phyloP scores from a whole-genome alignment of 202 grass and related monocot genomes.

The Setaria italica region DNA sequence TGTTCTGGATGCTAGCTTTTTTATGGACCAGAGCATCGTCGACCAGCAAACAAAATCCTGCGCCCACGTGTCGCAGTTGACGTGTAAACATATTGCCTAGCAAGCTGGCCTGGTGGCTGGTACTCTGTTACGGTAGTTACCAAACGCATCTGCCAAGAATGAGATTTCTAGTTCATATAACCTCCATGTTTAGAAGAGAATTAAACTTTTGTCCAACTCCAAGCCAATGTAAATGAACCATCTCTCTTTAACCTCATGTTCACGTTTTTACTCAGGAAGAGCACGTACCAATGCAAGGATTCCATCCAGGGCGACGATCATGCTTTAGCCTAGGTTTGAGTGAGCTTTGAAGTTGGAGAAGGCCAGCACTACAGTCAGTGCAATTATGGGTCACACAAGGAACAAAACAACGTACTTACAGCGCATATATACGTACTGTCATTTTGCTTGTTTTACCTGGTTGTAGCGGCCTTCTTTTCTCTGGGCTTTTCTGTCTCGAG shows the following conservation, averaged over 20 bases:
- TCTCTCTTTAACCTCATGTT: conserved; percentile 2
- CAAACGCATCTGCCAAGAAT: conserved; percentile 5
- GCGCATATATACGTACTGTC: neutral
- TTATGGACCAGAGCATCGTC: neutral
- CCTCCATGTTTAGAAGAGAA: neutral
- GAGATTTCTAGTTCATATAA: neutral
- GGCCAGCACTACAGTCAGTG: neutral
- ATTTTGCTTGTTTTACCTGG: conserved; percentile 37
- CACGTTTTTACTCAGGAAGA: neutral
- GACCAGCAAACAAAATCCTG: neutral
- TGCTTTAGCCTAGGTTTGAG: conserved; percentile 9
- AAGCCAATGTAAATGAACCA: neutral
- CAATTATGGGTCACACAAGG: conserved; percentile 14
- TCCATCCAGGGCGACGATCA: neutral
- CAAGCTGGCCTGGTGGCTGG: too few species aligned
- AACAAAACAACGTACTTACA: neutral
- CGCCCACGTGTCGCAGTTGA: neutral
- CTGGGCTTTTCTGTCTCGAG: neutral
- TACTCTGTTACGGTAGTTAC: neutral
- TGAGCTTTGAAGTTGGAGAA: neutral
- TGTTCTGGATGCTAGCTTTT: conserved; percentile 38
- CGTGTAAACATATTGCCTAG: neutral
- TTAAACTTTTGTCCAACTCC: neutral
- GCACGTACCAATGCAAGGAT: neutral
- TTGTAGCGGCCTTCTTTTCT: conserved; percentile 13